A percentile compares a stretch with the other conserved stretches of the same genome.
phyloP scores from a whole-genome alignment of 495 filamentous ascomycete species.

The Cenococcum geophilum region DNA sequence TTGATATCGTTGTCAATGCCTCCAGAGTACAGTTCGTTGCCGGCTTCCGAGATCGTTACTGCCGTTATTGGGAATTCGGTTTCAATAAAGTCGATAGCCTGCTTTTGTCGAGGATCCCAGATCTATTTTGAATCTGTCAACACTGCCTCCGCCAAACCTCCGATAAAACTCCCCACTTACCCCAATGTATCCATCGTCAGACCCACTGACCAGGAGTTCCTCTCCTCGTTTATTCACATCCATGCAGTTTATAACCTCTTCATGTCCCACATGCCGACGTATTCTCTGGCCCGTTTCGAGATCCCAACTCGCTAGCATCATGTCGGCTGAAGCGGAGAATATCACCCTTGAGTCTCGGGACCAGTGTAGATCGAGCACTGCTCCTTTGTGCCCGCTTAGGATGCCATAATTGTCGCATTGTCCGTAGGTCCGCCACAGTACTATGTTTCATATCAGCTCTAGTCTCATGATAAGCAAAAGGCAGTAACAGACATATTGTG shows the following conservation, averaged over 20 bases:
- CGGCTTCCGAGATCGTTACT: slow-evolving; percentile 82
- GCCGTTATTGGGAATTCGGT: slow-evolving; percentile 92
- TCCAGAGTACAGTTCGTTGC: slow-evolving; percentile 91
- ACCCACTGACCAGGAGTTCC: slow-evolving; percentile 79
- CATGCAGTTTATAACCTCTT: slow-evolving; percentile 86
- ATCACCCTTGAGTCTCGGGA: slow-evolving; percentile 85
- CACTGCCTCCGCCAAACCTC: slow-evolving; percentile 5
- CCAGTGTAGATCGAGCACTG: slow-evolving; percentile 90
- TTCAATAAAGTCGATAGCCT: slow-evolving; percentile 77
- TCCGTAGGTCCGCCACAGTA: slow-evolving; percentile 89
- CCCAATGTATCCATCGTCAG: slow-evolving; percentile 88
- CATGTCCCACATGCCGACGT: slow-evolving; percentile 85
- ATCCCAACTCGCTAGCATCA: slow-evolving; percentile 91
- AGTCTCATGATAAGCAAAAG: background rate
- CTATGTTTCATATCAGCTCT: slow-evolving; percentile 41
- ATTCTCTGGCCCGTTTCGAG: slow-evolving; percentile 79
- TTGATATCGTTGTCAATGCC: slow-evolving; percentile 97
- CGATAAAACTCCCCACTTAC: slow-evolving; percentile 31
- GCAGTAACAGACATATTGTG: slow-evolving; percentile 62
- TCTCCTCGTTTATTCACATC: slow-evolving; percentile 83
- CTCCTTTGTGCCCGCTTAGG: slow-evolving; percentile 80
- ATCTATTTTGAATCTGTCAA: slow-evolving; percentile 43
- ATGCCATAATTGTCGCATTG: slow-evolving; percentile 89
- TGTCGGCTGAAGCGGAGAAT: slow-evolving; percentile 91
- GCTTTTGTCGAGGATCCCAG: slow-evolving; percentile 93